A percentile compares a stretch with the other conserved stretches of the same genome.
These are phyloP conservation scores for Microbotryum silenes-acaulis DNA, from an alignment of 1,284 basidiomycete genomes.

Conservation along the genomic window DNA sequence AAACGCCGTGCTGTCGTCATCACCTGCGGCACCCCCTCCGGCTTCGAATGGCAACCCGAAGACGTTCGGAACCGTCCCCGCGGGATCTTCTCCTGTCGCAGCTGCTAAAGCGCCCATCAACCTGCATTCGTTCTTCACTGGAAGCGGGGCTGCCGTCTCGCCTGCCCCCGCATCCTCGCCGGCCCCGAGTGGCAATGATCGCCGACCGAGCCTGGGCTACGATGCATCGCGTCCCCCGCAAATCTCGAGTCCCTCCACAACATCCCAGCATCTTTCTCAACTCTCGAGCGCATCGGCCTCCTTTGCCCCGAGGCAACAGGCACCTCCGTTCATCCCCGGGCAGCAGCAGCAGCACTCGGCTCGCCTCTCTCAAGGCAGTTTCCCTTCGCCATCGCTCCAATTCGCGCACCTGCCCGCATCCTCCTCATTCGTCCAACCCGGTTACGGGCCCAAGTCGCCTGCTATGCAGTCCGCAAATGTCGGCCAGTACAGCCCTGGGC, in stretches of 20 bases:
- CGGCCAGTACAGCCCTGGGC: too few relatives aligned
- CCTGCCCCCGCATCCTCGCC: constrained; percentile 10
- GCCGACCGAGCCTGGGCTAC: constrained; percentile 21
- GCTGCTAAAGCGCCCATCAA: constrained; percentile 18
- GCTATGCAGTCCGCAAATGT: too few relatives aligned
- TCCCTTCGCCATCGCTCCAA: constrained; percentile 17
- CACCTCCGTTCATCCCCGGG: constrained; percentile 27
- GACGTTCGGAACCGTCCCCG: constrained; percentile 38
- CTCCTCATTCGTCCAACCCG: neutral
- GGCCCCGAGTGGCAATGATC: constrained; percentile 13
- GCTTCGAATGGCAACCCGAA: constrained; percentile 37
- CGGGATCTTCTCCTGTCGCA: constrained; percentile 1
- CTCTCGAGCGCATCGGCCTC: constrained; percentile 17
- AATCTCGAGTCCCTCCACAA: constrained; percentile 15
- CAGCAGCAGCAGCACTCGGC: constrained; percentile 14
- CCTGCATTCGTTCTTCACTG: constrained; percentile 25
- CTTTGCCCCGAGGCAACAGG: constrained; percentile 24
- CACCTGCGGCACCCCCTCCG: constrained; percentile 40
- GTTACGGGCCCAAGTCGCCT: too few relatives aligned
- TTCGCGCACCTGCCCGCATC: constrained; percentile 6
- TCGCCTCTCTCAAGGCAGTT: neutral
- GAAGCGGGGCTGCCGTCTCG: constrained; percentile 13
- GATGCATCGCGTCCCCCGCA: constrained; percentile 22
- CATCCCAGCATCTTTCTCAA: constrained; percentile 12
- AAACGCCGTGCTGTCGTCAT: constrained; percentile 41